Conservation (phyloP, 441 rosid genomes). For the Syzygium malaccense region DNA sequence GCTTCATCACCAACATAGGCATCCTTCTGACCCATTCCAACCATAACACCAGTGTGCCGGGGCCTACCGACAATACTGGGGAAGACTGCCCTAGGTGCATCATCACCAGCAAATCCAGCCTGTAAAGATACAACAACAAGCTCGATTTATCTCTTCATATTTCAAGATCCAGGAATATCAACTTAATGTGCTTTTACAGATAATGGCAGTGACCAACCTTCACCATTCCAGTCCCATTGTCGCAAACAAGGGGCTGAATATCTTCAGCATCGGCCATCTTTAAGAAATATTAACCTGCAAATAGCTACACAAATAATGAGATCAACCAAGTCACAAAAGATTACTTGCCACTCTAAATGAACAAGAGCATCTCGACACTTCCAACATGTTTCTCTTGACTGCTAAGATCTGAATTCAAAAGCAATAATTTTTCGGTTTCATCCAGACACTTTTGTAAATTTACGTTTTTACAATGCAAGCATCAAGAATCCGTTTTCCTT, state of each 20-base stretch:
- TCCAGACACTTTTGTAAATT: not conserved
- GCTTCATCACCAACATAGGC: conserved; percentile 56
- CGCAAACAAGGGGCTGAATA: conserved; percentile 46
- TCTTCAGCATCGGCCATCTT: conserved; percentile 45
- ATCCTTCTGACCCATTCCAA: conserved; percentile 62
- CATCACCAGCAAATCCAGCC: conserved; percentile 47
- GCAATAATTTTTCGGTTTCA: not conserved
- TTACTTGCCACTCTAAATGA: not conserved
- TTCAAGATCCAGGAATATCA: not conserved
- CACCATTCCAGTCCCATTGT: conserved; percentile 50
- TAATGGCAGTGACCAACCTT: conserved; percentile 20
- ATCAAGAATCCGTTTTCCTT: not conserved
- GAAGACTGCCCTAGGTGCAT: conserved; percentile 43
- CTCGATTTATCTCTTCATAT: not conserved
- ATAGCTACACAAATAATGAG: not conserved
- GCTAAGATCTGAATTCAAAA: not conserved
- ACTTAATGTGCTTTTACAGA: not conserved
- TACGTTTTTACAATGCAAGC: not conserved
- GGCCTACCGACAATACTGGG: conserved; percentile 65
- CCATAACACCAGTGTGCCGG: conserved; percentile 59
- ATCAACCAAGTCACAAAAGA: not conserved
- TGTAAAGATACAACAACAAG: not conserved
- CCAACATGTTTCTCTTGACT: not conserved
- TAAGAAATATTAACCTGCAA: not conserved
- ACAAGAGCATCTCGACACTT: not conserved